A percentile compares a stretch with the other conserved stretches of the same genome.
Evolutionary conservation across 2,329 filamentous ascomycete genomes (phyloP).

Genomic region (Talaromyces amestolkiae): DNA sequence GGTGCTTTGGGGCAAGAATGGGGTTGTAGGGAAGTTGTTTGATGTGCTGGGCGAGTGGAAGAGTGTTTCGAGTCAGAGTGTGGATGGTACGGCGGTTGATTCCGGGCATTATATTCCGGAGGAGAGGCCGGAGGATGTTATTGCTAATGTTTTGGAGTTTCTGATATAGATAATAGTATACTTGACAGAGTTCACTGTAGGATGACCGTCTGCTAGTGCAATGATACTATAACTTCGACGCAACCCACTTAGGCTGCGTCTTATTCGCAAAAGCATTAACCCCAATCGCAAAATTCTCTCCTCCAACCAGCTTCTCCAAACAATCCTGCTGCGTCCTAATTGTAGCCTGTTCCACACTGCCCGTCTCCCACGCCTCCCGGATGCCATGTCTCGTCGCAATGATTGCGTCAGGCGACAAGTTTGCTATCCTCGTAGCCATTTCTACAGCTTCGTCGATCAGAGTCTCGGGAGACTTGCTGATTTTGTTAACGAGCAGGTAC

Average conservation of each 20-base stretch:
- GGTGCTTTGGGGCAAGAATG: constrained; percentile 52
- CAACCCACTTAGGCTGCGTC: constrained; percentile 63
- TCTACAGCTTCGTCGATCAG: constrained; percentile 51
- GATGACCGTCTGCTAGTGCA: not conserved
- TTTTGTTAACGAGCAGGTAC: constrained; percentile 70
- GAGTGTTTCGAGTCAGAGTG: constrained; percentile 40
- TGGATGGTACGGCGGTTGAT: constrained; percentile 45
- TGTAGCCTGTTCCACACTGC: constrained; percentile 64
- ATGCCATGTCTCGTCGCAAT: constrained; percentile 71
- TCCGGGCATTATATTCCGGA: constrained; percentile 54
- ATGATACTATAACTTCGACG: constrained; percentile 36
- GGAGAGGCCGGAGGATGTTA: constrained; percentile 49
- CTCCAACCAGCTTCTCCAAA: constrained; percentile 60
- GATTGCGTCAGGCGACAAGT: constrained; percentile 73
- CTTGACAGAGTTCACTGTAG: not conserved
- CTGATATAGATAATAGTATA: constrained; percentile 22
- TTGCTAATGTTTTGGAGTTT: constrained; percentile 44
- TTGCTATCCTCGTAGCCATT: constrained; percentile 62
- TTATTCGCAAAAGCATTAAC: constrained; percentile 74
- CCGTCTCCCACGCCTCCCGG: constrained; percentile 68
- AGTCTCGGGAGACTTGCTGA: constrained; percentile 44
- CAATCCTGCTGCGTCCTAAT: constrained; percentile 56
- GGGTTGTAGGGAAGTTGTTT: constrained; percentile 52
- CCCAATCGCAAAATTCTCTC: constrained; percentile 73
- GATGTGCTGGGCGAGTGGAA: constrained; percentile 53